These are phyloP conservation scores for Daldinia eschscholtzii DNA, from an alignment of 2,329 filamentous ascomycete species.

Conservation along the genomic window DNA sequence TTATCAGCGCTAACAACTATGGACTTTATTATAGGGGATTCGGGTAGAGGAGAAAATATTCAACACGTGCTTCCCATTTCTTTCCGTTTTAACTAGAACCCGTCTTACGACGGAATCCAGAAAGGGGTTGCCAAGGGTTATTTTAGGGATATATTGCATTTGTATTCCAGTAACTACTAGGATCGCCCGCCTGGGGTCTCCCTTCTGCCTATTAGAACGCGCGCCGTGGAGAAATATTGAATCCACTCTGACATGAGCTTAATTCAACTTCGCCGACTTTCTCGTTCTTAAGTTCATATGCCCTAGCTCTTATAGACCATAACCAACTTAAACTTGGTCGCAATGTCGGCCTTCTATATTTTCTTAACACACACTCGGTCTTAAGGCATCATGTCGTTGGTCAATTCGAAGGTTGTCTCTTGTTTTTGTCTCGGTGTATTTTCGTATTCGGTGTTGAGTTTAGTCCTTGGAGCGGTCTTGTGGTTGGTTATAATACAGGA, in stretches of 20 bases:
- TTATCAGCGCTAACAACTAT: background rate
- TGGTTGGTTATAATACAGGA: background rate
- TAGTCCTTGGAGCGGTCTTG: background rate
- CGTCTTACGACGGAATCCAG: background rate
- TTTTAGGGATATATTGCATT: constrained; percentile 4
- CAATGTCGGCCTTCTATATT: background rate
- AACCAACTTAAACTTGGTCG: background rate
- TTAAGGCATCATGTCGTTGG: background rate
- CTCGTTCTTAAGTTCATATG: background rate
- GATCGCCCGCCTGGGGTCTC: constrained; percentile 1
- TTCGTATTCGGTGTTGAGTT: background rate
- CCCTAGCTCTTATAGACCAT: background rate
- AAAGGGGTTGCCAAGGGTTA: constrained; percentile 13
- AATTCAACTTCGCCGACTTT: constrained; percentile 26
- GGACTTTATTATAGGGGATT: background rate
- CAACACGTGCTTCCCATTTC: background rate
- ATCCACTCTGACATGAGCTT: constrained; percentile 27
- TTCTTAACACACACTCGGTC: background rate
- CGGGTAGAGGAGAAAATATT: background rate
- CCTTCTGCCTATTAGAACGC: constrained; percentile 1
- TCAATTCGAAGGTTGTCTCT: background rate
- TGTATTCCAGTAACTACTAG: constrained; percentile 4
- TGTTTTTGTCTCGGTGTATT: background rate
- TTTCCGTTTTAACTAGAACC: background rate
- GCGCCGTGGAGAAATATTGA: constrained; percentile 20